Evolutionary conservation across 176 grass and related monocot genomes (phyloP).

Genomic region (Phyllostachys edulis): DNA sequence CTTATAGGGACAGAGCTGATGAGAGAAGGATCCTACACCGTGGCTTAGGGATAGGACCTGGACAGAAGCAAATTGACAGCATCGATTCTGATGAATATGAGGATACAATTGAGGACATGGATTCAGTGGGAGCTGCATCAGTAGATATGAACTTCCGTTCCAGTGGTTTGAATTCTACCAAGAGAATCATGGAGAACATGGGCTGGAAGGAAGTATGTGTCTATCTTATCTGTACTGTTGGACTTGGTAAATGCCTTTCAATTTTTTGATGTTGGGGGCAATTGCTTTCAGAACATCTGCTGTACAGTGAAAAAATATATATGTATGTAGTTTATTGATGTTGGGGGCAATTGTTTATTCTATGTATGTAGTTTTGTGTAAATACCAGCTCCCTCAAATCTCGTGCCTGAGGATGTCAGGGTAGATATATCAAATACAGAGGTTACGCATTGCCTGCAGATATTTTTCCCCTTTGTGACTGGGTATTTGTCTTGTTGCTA

Average conservation of each 20-base stretch:
- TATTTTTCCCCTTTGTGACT: neutral
- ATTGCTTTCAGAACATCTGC: neutral
- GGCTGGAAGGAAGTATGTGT: slow-evolving; percentile 80
- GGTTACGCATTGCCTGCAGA: neutral
- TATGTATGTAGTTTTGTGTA: neutral
- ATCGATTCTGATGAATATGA: slow-evolving; percentile 31
- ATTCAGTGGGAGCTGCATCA: slow-evolving; percentile 43
- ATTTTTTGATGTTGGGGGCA: neutral
- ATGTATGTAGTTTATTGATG: neutral
- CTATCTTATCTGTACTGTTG: slow-evolving; percentile 32
- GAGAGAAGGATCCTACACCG: slow-evolving; percentile 76
- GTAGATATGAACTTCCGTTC: slow-evolving; percentile 54
- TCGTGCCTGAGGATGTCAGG: neutral
- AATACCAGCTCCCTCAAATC: neutral
- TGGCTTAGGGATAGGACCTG: slow-evolving; percentile 65
- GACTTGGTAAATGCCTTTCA: slow-evolving; percentile 11
- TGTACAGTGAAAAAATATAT: neutral
- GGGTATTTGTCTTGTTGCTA: neutral
- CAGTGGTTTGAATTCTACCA: slow-evolving; percentile 51
- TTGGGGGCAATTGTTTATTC: neutral
- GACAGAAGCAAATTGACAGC: slow-evolving; percentile 48
- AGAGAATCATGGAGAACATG: slow-evolving; percentile 94
- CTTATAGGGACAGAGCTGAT: slow-evolving; percentile 84
- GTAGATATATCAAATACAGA: neutral
- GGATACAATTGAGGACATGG: slow-evolving; percentile 37